Conservation (phyloP, 2,329 filamentous ascomycete species). For the Nigrospora sphaerica region DNA sequence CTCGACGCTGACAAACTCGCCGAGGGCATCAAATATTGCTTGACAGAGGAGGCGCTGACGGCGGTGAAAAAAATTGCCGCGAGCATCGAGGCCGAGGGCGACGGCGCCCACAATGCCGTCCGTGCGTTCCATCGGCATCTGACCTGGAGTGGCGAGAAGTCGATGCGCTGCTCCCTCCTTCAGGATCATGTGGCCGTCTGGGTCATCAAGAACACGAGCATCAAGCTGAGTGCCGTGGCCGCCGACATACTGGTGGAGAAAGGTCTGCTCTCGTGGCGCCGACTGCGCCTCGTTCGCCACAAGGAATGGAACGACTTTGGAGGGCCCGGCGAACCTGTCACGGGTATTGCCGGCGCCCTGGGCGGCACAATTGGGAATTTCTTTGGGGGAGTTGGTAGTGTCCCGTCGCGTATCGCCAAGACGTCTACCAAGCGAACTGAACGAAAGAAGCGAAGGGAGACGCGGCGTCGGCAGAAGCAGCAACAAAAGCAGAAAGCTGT, state of each 20-base stretch:
- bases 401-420: conserved; percentile 55
- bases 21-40: conserved; percentile 62
- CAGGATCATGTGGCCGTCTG: conserved; percentile 58
- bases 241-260: conserved; percentile 57
- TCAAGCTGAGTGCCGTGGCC: conserved; percentile 56
- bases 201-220: conserved; percentile 52
- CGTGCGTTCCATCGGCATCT: conserved; percentile 58
- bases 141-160: conserved; percentile 38
- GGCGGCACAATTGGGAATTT: conserved; percentile 51
- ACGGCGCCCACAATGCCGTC: conserved; percentile 65
- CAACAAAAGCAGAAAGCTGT: conserved; percentile 9
- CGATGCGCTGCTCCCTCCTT: conserved; percentile 61
- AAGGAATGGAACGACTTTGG: conserved; percentile 74
- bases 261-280: conserved; percentile 56
- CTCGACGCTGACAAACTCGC: conserved; percentile 57
- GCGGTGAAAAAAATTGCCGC: conserved; percentile 54
- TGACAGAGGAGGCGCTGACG: conserved; percentile 51
- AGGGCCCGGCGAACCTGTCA: conserved; percentile 66
- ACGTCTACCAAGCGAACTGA: conserved; percentile 47
- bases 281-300: conserved; percentile 57
- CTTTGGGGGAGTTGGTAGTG: conserved; percentile 55
- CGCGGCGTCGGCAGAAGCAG: conserved; percentile 16
- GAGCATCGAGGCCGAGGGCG: conserved; percentile 54
- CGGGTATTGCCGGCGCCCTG: conserved; percentile 56
- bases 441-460: conserved; percentile 36